Conservation (phyloP, 805 yeast genomes). For the Candida oleophila region DNA sequence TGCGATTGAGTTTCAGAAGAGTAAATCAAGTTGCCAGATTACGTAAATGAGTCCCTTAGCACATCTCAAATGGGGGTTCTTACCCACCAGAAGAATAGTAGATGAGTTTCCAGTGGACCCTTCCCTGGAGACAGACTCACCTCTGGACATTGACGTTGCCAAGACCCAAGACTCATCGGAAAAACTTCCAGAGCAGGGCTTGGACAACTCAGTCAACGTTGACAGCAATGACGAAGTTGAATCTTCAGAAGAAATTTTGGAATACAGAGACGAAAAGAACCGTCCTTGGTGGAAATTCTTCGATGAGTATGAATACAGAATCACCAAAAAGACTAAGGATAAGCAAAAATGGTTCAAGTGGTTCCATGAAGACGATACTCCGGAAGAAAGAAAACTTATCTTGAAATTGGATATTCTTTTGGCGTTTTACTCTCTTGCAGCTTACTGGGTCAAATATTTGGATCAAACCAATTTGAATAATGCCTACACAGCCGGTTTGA, state of each 20-base stretch:
- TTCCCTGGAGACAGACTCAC: too few relatives aligned
- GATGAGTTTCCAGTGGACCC: constrained; percentile 27
- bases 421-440: constrained; percentile 31
- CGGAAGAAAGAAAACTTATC: constrained; percentile 29
- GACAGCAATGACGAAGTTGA: background rate
- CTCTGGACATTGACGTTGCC: background rate
- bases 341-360: constrained; percentile 52
- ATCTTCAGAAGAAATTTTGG: constrained; percentile 10
- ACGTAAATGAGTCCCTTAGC: background rate
- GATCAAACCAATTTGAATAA: constrained; percentile 61
- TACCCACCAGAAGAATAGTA: constrained; percentile 33
- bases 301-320: constrained; percentile 62
- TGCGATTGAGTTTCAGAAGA: too few relatives aligned
- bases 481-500: constrained; percentile 67
- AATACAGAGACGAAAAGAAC: constrained; percentile 34
- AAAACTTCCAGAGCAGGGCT: background rate
- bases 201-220: background rate
- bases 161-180: background rate
- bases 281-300: constrained; percentile 37
- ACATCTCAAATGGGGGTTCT: constrained; percentile 32
- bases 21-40: too few relatives aligned
- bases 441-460: constrained; percentile 67
- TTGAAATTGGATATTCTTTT: constrained; percentile 31
- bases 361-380: constrained; percentile 51
- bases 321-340: constrained; percentile 17